Conservation (phyloP, 805 yeast genomes). For the Wickerhamomyces subpelliculosus region DNA sequence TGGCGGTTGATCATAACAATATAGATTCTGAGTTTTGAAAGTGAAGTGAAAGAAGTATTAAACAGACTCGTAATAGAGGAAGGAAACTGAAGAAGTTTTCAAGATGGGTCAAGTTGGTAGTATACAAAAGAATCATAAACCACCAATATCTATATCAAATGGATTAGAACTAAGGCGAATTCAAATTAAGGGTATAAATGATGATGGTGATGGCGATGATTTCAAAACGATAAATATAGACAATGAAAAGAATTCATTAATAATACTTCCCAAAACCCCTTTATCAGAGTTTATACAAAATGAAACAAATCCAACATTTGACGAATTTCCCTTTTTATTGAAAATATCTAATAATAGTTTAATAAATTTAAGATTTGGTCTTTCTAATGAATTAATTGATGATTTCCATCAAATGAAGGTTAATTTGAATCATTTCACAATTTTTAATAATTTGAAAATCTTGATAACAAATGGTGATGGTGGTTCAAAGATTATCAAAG, state of each 20-base stretch:
- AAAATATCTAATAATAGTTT: slow-evolving; percentile 1
- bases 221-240: too few species aligned
- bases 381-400: not conserved
- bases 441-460: slow-evolving; percentile 1
- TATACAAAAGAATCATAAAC: not conserved
- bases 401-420: not conserved
- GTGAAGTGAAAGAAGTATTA: too few species aligned
- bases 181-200: not conserved
- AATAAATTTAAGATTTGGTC: slow-evolving; percentile 1
- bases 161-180: not conserved
- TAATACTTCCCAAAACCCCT: slow-evolving; percentile 4
- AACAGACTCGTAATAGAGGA: too few species aligned
- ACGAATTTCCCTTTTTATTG: slow-evolving; percentile 7
- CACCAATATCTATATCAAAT: not conserved
- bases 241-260: too few species aligned
- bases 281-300: slow-evolving; percentile 8
- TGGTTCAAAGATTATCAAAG: not conserved
- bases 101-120: slow-evolving; percentile 2
- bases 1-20: too few species aligned
- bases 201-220: not conserved
- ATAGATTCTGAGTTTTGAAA: too few species aligned
- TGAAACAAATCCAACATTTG: not conserved
- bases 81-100: not conserved
- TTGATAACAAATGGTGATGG: not conserved
- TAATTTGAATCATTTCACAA: not conserved